Percentiles rank a stretch among this genome's conserved stretches.
Evolutionary conservation across 208 protist species (phyloP).

Genomic region (Leishmania major): DNA sequence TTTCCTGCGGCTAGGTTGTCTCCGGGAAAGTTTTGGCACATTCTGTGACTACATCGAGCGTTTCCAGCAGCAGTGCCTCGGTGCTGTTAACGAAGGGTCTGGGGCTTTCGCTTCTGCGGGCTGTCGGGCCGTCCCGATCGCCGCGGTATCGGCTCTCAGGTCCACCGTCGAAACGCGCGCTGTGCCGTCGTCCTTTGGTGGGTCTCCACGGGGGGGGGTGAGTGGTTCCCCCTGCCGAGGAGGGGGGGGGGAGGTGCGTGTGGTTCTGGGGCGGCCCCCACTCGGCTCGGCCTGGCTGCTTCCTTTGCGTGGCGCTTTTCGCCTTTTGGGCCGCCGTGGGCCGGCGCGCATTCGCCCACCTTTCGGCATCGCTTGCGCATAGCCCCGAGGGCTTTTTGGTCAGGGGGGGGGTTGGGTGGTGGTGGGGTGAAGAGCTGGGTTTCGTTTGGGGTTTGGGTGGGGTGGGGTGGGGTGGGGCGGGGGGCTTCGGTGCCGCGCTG

Average conservation of each 20-base stretch:
- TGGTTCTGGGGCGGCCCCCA: not conserved
- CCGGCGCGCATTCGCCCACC: no score
- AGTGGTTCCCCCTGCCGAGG: not conserved
- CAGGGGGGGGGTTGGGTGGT: no score
- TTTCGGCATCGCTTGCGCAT: no score
- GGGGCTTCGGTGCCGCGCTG: no score
- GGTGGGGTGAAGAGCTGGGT: not conserved
- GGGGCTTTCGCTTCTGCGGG: conserved; percentile 1
- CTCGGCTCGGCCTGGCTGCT: not conserved
- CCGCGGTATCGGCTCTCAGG: not conserved
- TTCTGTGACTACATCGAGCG: not conserved
- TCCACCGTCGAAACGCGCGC: conserved; percentile 3
- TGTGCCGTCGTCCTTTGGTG: not conserved
- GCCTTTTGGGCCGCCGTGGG: no score
- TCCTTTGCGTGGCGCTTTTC: no score
- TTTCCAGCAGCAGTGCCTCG: conserved; percentile 10
- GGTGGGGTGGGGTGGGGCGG: not conserved
- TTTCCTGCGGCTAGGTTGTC: not conserved
- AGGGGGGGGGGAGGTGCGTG: not conserved
- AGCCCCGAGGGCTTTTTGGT: no score
- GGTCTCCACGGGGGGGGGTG: conserved; percentile 6
- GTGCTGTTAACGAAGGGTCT: conserved; percentile 13
- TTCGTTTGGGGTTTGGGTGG: not conserved
- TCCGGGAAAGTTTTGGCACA: not conserved
- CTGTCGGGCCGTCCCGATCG: not conserved